Evolutionary conservation across 2,329 filamentous ascomycete species (phyloP), one percentile per base, ranked within the genome.

Genomic region (Coniella lustricola): DNA sequence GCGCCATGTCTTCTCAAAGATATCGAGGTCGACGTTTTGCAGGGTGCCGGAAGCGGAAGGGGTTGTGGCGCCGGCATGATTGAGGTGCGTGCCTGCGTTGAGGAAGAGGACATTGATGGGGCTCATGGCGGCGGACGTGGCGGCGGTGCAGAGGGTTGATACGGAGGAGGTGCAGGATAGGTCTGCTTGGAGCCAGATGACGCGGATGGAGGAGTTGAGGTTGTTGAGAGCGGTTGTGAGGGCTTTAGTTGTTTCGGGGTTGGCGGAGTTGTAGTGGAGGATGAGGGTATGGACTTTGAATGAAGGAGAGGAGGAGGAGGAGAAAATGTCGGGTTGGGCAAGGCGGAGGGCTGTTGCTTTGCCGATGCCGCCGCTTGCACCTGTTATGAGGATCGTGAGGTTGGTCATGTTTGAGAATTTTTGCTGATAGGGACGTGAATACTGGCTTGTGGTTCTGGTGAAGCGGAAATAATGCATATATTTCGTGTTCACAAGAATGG

Each of bases 351-450:
- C 50, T 1, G 43, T 49, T n/a, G 50, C 50, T 3, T 29, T 33
- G 10, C 50, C 46, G 42, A 52, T 52, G 16, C 46, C 50, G 12
- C 50, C 50, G 34, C 42, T 46, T 29, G 50, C 50, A 16, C 49
- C 49, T 12, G 49, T 51, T 29, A 51, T 48, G 35, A 48, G 49
- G 39, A 48, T 20, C 3, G 36, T 37, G 4, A 51, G 44, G 17
- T 36, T 36, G 13, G 36, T 33, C 48, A 43, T 42, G 3, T 16
- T 40, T 17, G 7, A n/a, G n/a, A n/a, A n/a, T n/a, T n/a, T n/a
- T n/a, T n/a, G n/a, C n/a, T n/a, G n/a, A n/a, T n/a, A n/a, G n/a
- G n/a, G n/a, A n/a, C n/a, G n/a, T n/a, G n/a, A n/a, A n/a, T n/a
- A n/a, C n/a, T n/a, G n/a, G n/a, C n/a, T n/a, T n/a, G n/a, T n/a